Evolutionary conservation across 495 filamentous ascomycete genomes (phyloP).

Genomic region (Talaromyces adpressus): DNA sequence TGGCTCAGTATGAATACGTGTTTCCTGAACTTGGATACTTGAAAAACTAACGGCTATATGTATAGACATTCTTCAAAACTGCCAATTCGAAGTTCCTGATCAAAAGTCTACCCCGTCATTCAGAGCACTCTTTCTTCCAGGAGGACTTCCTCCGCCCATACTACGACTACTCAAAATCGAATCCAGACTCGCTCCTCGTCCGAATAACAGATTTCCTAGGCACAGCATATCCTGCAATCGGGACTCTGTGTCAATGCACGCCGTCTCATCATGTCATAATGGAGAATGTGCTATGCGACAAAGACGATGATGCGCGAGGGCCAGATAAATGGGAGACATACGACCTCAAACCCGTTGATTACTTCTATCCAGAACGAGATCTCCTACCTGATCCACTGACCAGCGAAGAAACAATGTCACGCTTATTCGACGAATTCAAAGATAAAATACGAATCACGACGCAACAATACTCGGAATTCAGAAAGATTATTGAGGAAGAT

Average conservation of each 20-base stretch:
- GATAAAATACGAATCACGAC: constrained; percentile 53
- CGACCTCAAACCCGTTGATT: constrained; percentile 64
- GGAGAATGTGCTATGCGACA: constrained; percentile 61
- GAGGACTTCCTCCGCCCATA: constrained; percentile 55
- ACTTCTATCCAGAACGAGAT: constrained; percentile 67
- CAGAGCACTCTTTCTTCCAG: constrained; percentile 63
- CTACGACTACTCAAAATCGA: constrained; percentile 47
- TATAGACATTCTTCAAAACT: constrained; percentile 60
- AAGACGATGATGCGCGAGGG: constrained; percentile 30
- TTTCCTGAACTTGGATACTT: background rate
- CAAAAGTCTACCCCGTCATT: constrained; percentile 59
- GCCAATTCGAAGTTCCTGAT: constrained; percentile 53
- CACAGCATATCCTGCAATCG: constrained; percentile 44
- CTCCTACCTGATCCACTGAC: constrained; percentile 52
- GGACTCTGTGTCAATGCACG: constrained; percentile 43
- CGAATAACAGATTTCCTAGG: constrained; percentile 63
- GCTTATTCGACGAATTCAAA: constrained; percentile 55
- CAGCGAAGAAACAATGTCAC: constrained; percentile 49
- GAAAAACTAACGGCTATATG: background rate
- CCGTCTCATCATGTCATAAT: constrained; percentile 66
- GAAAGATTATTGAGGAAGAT: constrained; percentile 43
- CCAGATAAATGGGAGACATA: constrained; percentile 55
- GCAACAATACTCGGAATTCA: constrained; percentile 44
- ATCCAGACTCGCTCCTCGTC: constrained; percentile 53
- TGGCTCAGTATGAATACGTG: constrained; percentile 37